Evolutionary conservation across 768 basidiomycete genomes (phyloP).

Genomic region (Termitomyces sp.): DNA sequence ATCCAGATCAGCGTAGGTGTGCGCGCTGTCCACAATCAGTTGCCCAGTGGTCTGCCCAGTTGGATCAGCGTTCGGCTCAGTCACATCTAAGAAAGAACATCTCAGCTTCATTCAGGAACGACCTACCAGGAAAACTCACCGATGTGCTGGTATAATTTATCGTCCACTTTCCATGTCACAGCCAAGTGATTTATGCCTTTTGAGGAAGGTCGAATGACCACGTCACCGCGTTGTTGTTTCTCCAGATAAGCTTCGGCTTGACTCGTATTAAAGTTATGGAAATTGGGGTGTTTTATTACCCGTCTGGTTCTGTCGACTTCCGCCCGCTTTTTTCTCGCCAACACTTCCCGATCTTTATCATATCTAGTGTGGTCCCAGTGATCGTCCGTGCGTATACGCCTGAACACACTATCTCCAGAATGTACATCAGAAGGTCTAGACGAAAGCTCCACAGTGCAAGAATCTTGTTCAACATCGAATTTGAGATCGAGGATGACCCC

Average conservation of each 20-base stretch:
- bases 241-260: constrained; percentile 90
- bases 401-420: constrained; percentile 57
- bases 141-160: constrained; percentile 93
- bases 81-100: constrained; percentile 51
- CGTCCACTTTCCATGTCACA: constrained; percentile 98
- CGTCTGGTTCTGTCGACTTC: constrained; percentile 76
- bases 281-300: constrained; percentile 96
- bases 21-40: constrained; percentile 69
- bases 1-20: constrained; percentile 89
- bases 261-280: constrained; percentile 87
- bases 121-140: constrained; percentile 42
- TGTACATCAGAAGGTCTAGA: constrained; percentile 55
- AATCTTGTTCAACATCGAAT: constrained; percentile 51
- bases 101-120: neutral
- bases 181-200: constrained; percentile 92
- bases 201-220: constrained; percentile 93
- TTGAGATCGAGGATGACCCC: constrained; percentile 74
- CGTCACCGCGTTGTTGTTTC: constrained; percentile 90
- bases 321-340: constrained; percentile 78
- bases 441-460: constrained; percentile 71
- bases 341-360: constrained; percentile 64
- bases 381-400: constrained; percentile 53
- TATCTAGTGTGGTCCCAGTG: constrained; percentile 61
- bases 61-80: constrained; percentile 72
- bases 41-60: constrained; percentile 60